Percentiles rank a stretch among this genome's conserved stretches.
phyloP scores from a whole-genome alignment of 352 stramenopile species.

The Phytophthora ohioensis region DNA sequence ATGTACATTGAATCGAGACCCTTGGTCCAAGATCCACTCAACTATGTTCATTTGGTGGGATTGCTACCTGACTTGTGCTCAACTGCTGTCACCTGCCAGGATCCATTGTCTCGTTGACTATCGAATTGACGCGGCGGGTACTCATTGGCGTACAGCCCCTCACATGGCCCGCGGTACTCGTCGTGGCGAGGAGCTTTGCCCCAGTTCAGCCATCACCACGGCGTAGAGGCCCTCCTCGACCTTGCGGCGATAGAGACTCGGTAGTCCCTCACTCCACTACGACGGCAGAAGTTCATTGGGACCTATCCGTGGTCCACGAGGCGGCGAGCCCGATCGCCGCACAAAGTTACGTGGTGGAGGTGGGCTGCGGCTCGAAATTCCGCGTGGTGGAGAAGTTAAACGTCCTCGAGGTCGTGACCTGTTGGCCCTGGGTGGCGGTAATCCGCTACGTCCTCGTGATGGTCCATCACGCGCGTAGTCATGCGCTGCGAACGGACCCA shows the following conservation, averaged over 20 bases:
- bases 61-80: background rate
- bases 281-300: background rate
- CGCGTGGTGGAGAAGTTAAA: background rate
- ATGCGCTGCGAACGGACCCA: background rate
- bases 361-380: background rate
- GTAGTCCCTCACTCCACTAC: background rate
- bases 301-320: background rate
- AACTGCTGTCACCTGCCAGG: background rate
- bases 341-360: too few species aligned
- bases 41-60: background rate
- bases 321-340: background rate
- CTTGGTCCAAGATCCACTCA: background rate
- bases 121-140: too few species aligned
- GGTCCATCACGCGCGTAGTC: too few species aligned
- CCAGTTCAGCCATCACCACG: background rate
- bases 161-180: background rate
- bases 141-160: background rate
- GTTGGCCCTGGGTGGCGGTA: background rate
- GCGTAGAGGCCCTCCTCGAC: background rate
- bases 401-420: background rate
- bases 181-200: background rate
- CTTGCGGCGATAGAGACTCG: background rate
- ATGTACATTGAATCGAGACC: background rate
- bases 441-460: background rate
- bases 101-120: too few species aligned